Evolutionary conservation across 1,284 basidiomycete genomes (phyloP).

Genomic region (Boletellus deceptivus): DNA sequence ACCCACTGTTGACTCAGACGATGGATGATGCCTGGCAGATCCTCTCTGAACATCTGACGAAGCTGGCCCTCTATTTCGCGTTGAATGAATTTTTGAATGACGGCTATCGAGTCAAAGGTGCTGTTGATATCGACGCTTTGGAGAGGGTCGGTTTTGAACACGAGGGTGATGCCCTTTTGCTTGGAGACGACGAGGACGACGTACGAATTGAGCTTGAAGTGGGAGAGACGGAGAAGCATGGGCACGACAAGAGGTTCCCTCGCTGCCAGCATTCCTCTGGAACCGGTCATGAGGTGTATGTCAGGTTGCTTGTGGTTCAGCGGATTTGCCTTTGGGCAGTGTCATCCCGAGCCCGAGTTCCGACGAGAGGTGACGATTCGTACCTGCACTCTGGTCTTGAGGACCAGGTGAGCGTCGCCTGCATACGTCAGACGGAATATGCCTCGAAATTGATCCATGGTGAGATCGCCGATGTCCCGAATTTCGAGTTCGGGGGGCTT

Average conservation of each 20-base stretch:
- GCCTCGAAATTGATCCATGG: slow-evolving; percentile 93
- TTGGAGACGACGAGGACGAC: slow-evolving; percentile 97
- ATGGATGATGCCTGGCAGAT: slow-evolving; percentile 96
- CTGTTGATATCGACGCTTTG: slow-evolving; percentile 97
- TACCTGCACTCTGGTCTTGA: slow-evolving; percentile 96
- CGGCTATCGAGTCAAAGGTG: slow-evolving; percentile 97
- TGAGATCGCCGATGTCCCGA: slow-evolving; percentile 96
- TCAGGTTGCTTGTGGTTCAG: slow-evolving; percentile 87
- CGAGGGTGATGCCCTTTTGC: slow-evolving; percentile 96
- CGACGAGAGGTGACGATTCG: slow-evolving; percentile 16
- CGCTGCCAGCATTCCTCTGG: slow-evolving; percentile 85
- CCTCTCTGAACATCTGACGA: slow-evolving; percentile 97
- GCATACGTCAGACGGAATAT: slow-evolving; percentile 96
- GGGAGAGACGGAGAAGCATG: slow-evolving; percentile 96
- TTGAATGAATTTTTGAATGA: slow-evolving; percentile 96
- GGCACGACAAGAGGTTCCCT: slow-evolving; percentile 94
- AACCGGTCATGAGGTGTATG: slow-evolving; percentile 73
- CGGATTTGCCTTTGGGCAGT: slow-evolving; percentile 77
- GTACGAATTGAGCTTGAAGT: slow-evolving; percentile 92
- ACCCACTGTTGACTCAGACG: slow-evolving; percentile 94
- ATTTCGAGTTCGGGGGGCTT: slow-evolving; percentile 97
- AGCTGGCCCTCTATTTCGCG: slow-evolving; percentile 96
- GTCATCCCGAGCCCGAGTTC: not conserved
- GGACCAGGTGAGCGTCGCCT: slow-evolving; percentile 94
- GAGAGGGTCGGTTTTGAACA: slow-evolving; percentile 99